A percentile compares a stretch with the other conserved stretches of the same genome.
Conservation (phyloP, 495 filamentous ascomycete species). For the Penicillium crystallinum region DNA sequence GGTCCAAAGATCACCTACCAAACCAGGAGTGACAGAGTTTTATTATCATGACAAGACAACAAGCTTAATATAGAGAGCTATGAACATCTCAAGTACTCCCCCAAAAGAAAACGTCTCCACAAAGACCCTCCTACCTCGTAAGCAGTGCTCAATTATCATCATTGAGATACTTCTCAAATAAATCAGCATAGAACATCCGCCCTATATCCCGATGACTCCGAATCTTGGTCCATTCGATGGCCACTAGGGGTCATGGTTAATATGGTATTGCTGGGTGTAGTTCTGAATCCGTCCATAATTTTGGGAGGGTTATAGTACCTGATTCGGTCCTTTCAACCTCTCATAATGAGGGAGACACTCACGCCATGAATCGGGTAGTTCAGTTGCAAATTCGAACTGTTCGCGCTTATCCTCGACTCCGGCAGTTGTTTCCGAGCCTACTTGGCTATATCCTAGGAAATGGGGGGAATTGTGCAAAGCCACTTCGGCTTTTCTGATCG, state of each 20-base stretch:
- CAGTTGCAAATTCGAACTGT: constrained; percentile 53
- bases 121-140: too few relatives aligned
- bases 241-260: constrained; percentile 10
- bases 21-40: too few relatives aligned
- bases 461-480: constrained; percentile 48
- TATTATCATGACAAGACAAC: too few relatives aligned
- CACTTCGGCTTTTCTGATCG: constrained; percentile 32
- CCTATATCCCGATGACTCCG: constrained; percentile 40
- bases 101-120: too few relatives aligned
- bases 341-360: constrained; percentile 37
- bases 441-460: constrained; percentile 49
- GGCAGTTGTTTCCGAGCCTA: constrained; percentile 47
- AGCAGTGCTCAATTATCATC: constrained; percentile 3
- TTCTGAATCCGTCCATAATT: neutral
- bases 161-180: constrained; percentile 36
- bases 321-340: constrained; percentile 50
- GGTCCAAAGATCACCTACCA: too few relatives aligned
- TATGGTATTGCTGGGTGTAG: neutral
- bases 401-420: constrained; percentile 46
- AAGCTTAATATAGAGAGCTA: too few relatives aligned
- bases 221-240: constrained; percentile 36
- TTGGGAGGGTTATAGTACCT: constrained; percentile 14
- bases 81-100: too few relatives aligned
- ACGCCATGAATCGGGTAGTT: constrained; percentile 36
- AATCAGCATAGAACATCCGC: constrained; percentile 33